Evolutionary conservation across 1,139 yeast species (phyloP).

Genomic region (Petasospora fabianii): DNA sequence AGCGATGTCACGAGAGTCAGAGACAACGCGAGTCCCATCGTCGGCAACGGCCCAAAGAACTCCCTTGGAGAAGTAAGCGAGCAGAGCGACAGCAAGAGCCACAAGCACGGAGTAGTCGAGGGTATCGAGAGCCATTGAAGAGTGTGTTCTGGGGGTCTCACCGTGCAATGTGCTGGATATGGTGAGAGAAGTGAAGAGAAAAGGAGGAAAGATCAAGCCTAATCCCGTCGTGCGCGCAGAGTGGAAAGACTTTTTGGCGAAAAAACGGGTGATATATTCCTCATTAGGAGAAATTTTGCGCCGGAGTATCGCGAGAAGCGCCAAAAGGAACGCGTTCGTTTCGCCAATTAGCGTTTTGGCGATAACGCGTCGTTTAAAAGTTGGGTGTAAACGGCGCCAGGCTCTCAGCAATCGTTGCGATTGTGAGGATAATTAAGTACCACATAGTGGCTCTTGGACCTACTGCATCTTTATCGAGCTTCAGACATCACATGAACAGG

Average conservation of each 20-base stretch:
- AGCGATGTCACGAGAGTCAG: constrained; percentile 55
- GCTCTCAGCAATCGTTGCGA: no score
- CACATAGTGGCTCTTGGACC: no score
- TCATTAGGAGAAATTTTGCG: not conserved
- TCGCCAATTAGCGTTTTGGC: no score
- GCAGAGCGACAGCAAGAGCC: constrained; percentile 59
- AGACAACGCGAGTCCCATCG: constrained; percentile 33
- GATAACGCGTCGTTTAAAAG: no score
- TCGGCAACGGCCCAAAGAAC: constrained; percentile 50
- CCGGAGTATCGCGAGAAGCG: not conserved
- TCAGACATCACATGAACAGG: no score
- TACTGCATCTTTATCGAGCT: no score
- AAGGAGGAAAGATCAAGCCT: not conserved
- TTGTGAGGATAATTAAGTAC: no score
- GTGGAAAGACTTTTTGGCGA: no score
- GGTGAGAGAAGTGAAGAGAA: not conserved
- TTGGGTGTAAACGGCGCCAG: no score
- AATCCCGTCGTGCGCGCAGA: no score
- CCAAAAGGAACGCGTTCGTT: not conserved
- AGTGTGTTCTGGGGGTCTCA: not conserved
- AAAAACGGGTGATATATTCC: not conserved
- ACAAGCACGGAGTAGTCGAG: constrained; percentile 69
- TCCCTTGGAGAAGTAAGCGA: constrained; percentile 66
- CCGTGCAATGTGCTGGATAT: not conserved
- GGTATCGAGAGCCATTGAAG: constrained; percentile 45